Percentiles rank a stretch among this genome's conserved stretches.
Conservation (phyloP, 139 green algal species). For the Haematococcus sp. region DNA sequence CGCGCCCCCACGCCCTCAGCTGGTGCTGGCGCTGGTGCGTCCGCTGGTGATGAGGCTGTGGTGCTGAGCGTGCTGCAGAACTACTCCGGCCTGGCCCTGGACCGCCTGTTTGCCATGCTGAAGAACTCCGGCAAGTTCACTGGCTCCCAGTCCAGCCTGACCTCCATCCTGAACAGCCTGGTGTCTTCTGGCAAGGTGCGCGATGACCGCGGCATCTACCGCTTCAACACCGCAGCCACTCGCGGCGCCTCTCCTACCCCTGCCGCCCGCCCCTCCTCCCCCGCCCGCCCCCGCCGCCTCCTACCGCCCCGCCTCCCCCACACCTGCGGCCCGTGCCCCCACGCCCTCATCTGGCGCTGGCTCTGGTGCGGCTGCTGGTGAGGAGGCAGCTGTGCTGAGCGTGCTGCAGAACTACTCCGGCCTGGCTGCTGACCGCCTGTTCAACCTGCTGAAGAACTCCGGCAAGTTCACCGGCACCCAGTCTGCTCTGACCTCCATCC, state of each 20-base stretch:
- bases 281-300: not conserved
- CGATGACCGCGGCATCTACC: slow-evolving; percentile 2
- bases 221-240: not conserved
- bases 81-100: slow-evolving; percentile 8
- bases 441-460: slow-evolving; percentile 9
- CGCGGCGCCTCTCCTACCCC: not conserved
- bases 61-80: slow-evolving; percentile 9
- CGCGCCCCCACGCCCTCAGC: not conserved
- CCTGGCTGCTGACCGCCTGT: slow-evolving; percentile 4
- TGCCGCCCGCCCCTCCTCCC: not conserved
- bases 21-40: not conserved
- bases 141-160: not conserved
- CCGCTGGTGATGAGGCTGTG: not conserved
- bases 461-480: slow-evolving; percentile 3
- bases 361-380: not conserved
- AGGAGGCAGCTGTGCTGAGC: slow-evolving; percentile 2
- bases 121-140: slow-evolving; percentile 9
- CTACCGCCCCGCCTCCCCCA: not conserved
- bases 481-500: not conserved
- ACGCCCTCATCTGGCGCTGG: not conserved
- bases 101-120: slow-evolving; percentile 6
- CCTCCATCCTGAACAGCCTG: not conserved
- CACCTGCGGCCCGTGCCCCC: not conserved
- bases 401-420: slow-evolving; percentile 16
- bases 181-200: not conserved